Conservation (phyloP, 257 asterid species). For the Lycium ferocissimum region DNA sequence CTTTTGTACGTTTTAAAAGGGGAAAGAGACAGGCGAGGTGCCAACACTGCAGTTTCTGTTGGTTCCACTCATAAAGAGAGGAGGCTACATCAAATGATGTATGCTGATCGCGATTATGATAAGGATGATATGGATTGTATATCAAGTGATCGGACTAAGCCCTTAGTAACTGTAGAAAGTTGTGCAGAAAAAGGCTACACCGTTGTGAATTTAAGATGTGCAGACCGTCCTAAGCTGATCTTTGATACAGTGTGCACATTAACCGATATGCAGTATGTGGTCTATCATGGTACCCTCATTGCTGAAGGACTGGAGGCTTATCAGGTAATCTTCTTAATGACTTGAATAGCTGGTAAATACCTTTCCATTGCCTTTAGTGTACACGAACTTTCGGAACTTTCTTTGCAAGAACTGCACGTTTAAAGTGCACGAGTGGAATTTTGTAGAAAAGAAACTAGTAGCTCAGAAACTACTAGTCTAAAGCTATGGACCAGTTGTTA, state of each 20-base stretch:
- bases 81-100: slow-evolving; percentile 87
- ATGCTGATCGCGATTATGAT: slow-evolving; percentile 59
- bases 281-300: slow-evolving; percentile 55
- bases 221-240: slow-evolving; percentile 60
- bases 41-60: slow-evolving; percentile 69
- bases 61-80: slow-evolving; percentile 73
- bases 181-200: slow-evolving; percentile 51
- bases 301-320: slow-evolving; percentile 57
- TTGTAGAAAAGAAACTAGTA: background rate
- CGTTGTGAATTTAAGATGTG: slow-evolving; percentile 46
- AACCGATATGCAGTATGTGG: slow-evolving; percentile 64
- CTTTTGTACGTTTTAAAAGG: slow-evolving; percentile 70
- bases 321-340: slow-evolving; percentile 44
- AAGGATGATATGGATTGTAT: slow-evolving; percentile 27
- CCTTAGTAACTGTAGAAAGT: slow-evolving; percentile 49
- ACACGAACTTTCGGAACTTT: background rate
- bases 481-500: too few species aligned
- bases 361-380: background rate
- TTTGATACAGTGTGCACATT: slow-evolving; percentile 61
- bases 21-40: slow-evolving; percentile 61
- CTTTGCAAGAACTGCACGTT: background rate
- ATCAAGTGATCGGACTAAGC: slow-evolving; percentile 40
- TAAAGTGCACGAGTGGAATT: background rate
- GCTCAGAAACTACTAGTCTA: background rate
- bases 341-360: background rate